These are phyloP conservation scores for Phlebopus sp. DNA, from an alignment of 1,284 basidiomycete genomes.

Conservation along the genomic window DNA sequence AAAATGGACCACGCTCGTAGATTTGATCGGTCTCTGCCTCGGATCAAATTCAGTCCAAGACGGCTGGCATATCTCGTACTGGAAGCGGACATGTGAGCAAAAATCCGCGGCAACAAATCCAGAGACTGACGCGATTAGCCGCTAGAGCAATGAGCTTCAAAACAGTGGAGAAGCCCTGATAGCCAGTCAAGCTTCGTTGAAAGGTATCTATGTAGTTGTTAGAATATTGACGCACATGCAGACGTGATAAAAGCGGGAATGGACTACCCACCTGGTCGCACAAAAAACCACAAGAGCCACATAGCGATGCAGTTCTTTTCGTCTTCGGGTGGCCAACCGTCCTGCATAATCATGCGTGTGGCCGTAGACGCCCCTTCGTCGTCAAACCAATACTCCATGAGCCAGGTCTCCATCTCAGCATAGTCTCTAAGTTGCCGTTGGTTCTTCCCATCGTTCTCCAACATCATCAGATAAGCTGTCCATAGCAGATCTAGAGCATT, in stretches of 20 bases:
- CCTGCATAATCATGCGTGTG: conserved; percentile 33
- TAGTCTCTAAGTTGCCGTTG: conserved; percentile 60
- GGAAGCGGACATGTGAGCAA: conserved; percentile 8
- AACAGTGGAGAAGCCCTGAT: conserved; percentile 45
- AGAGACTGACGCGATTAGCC: conserved; percentile 56
- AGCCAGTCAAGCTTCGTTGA: conserved; percentile 35
- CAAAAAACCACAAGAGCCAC: conserved; percentile 73
- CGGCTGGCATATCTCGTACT: conserved; percentile 59
- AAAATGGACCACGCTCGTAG: conserved; percentile 39
- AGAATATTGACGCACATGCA: conserved; percentile 3
- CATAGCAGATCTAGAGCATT: conserved; percentile 50
- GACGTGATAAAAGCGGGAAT: not conserved
- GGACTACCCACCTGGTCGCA: conserved; percentile 55
- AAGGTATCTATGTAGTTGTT: conserved; percentile 37
- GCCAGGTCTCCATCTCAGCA: conserved; percentile 47
- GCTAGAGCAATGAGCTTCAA: conserved; percentile 63
- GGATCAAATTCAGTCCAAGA: conserved; percentile 61
- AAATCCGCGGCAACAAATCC: conserved; percentile 4
- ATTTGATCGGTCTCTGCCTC: conserved; percentile 17
- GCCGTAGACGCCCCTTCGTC: conserved; percentile 45
- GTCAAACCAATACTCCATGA: conserved; percentile 53
- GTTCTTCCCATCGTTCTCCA: conserved; percentile 83
- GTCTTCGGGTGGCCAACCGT: conserved; percentile 56
- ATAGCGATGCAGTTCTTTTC: conserved; percentile 56
- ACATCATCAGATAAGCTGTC: conserved; percentile 70